Base-by-base conservation (phyloP, 1,284 basidiomycete genomes). In the Puccinia triticina region DNA sequence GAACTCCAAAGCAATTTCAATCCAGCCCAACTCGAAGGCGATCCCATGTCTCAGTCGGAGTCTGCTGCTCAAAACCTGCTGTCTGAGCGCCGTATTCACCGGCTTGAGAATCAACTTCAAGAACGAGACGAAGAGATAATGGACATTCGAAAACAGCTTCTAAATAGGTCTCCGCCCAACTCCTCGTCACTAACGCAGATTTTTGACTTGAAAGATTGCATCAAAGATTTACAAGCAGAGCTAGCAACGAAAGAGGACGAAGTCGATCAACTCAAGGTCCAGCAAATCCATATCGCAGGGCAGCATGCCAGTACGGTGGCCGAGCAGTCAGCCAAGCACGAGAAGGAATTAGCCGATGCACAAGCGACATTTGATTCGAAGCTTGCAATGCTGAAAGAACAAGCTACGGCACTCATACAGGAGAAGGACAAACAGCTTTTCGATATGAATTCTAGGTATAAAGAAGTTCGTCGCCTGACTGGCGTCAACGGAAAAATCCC, bases 131-230 rank as follows among this genome's bases (percentile, higher is more conserved):
- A 61, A n/a, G 83, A 83, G 57, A 82, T 74, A 34, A 48, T 32
- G 8, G 57, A 82, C 37, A 53, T 83, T 21, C 74, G 83, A 37
- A 82, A 83, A 7, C 79, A 84, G 48, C 48, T 83, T 57, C 43
- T 83, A 14, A 76, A 88, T 73, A 90, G 91, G n/a, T 90, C 89
- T 83, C 85, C 87, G 7, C 90, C 90, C 78, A 89, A 91, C 78
- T 88, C 48, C 26, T 79, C 78, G 23, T 50, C 74, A 26, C 57
- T 81, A 14, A 72, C 82, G 83, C 87, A 90, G 43, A 86, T 88
- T 81, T 90, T 72, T 34, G 81, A 89, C 61, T 86, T 91, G 5
- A 89, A 88, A 76, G 82, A 83, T 64, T 82, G 84, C 82, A 69
- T 85, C 8, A 84, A 84, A 26, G 89, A 90, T 34, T 89, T 91